Base-by-base conservation (phyloP, 1,284 basidiomycete species). In the Xerocomus amazonicus region DNA sequence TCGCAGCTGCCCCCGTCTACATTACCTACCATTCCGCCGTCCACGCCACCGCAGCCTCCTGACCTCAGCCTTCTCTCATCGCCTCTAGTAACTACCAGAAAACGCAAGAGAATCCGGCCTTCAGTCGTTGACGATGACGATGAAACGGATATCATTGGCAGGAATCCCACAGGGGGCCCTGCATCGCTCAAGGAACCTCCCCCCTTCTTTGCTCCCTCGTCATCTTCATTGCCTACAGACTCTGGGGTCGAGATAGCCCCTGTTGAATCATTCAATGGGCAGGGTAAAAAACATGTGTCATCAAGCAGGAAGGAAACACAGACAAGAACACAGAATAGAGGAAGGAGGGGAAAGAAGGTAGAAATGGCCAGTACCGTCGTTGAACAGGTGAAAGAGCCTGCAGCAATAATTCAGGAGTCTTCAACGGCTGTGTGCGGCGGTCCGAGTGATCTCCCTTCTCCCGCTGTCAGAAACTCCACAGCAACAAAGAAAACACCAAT, bases 141-240 rank as follows among this genome's bases (percentile, higher is more conserved):
- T 4, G 63, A 55, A 31, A 52, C 57, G 34, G 48, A 59, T 42
- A 16, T 52, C n/a, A 47, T 48, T 9, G 43, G 39, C 35, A 33
- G 29, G 10, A 36, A 16, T 13, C 36, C 43, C 14, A n/a, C 17
- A 2, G 23, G 36, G 34, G 31, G 38, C 9, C 51, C 58, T 17
- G 40, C 45, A 3, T 39, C 49, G 5, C 42, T 27, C 14, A 6
- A 35, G 17, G 38, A 45, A 17, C 67, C 63, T 37, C 57, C 56
- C 9, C 53, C 52, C 19, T 68, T 68, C 47, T 68, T 67, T 10
- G 65, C 65, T 28, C 42, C 63, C 19, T 50, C 65, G 4, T 62
- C 63, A 13, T 64, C 63, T 10, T 65, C 61, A 34, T 19, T 53
- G 8, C 58, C 50, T 13, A 51, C 54, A 0, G 52, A 61, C 36